phyloP scores from a whole-genome alignment of 345 rosid genomes.

The Eutrema yunnanense region DNA sequence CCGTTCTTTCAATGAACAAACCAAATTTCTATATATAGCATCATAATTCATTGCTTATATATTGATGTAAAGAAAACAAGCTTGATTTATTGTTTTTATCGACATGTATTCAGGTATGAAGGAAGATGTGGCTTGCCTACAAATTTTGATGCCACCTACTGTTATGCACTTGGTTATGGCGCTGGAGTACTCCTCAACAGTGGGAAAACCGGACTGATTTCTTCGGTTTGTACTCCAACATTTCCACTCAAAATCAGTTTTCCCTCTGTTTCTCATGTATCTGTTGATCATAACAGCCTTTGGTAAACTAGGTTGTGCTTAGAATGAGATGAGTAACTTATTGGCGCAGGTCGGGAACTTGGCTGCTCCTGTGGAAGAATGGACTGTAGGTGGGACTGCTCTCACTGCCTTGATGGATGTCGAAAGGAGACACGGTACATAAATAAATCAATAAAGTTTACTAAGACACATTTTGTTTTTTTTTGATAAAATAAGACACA shows the following conservation, averaged over 20 bases:
- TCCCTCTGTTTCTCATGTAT: background rate
- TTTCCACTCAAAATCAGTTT: background rate
- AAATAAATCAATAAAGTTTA: background rate
- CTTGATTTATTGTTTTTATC: background rate
- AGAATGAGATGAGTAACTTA: slow-evolving; percentile 1
- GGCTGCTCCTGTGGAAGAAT: slow-evolving; percentile 78
- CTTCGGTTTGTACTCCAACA: slow-evolving; percentile 57
- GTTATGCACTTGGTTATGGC: slow-evolving; percentile 92
- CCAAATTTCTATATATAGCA: background rate
- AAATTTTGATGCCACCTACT: slow-evolving; percentile 88
- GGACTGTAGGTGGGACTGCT: slow-evolving; percentile 97
- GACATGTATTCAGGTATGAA: slow-evolving; percentile 58
- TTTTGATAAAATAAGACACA: too few relatives aligned
- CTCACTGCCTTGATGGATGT: slow-evolving; percentile 95
- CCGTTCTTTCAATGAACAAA: background rate
- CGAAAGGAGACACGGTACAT: slow-evolving; percentile 94
- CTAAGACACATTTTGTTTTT: background rate
- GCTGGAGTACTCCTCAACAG: slow-evolving; percentile 90
- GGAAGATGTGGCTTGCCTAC: slow-evolving; percentile 99
- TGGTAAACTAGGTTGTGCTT: background rate
- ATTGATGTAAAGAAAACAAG: background rate
- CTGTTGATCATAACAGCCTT: background rate
- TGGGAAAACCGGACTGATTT: slow-evolving; percentile 88
- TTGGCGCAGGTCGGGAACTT: slow-evolving; percentile 78
- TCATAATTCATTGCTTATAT: background rate